phyloP scores from a whole-genome alignment of 176 grass and related monocot genomes.

The maize (Zea mays) region DNA sequence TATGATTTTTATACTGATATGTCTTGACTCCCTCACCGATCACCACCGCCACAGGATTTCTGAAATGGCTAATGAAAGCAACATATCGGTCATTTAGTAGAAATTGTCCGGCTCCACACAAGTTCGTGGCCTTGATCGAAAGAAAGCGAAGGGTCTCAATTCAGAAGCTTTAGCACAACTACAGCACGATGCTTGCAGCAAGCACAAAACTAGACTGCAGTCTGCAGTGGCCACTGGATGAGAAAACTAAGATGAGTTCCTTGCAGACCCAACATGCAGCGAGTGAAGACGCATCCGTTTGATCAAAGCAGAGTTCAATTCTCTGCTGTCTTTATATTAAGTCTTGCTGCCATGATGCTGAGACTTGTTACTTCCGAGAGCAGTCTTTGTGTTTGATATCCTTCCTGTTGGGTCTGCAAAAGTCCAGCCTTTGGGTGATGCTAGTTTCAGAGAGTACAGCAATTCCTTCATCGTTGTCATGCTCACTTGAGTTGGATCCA shows the following conservation, averaged over 20 bases:
- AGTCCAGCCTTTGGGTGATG: conserved; percentile 13
- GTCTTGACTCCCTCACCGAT: not conserved
- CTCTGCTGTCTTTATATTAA: not conserved
- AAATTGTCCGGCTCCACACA: not conserved
- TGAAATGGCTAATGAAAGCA: conserved; percentile 31
- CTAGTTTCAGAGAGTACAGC: conserved; percentile 2
- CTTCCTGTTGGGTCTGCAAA: not conserved
- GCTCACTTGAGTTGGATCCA: conserved; percentile 48
- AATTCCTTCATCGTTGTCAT: conserved; percentile 14
- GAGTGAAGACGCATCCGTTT: not conserved
- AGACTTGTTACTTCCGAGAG: not conserved
- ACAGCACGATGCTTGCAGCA: not conserved
- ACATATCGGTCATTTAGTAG: conserved; percentile 3
- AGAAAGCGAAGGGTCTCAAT: not conserved
- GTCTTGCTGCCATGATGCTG: not conserved
- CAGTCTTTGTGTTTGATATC: not conserved
- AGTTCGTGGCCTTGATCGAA: conserved; percentile 4
- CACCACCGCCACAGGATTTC: not conserved
- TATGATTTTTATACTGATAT: not conserved
- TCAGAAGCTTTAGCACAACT: not conserved
- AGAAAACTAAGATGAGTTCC: not conserved
- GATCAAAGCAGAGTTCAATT: not conserved
- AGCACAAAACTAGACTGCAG: not conserved
- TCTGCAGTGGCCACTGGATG: not conserved
- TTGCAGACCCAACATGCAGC: not conserved